phyloP scores from a whole-genome alignment of 1,284 basidiomycete genomes.

The Pholiota adiposa region DNA sequence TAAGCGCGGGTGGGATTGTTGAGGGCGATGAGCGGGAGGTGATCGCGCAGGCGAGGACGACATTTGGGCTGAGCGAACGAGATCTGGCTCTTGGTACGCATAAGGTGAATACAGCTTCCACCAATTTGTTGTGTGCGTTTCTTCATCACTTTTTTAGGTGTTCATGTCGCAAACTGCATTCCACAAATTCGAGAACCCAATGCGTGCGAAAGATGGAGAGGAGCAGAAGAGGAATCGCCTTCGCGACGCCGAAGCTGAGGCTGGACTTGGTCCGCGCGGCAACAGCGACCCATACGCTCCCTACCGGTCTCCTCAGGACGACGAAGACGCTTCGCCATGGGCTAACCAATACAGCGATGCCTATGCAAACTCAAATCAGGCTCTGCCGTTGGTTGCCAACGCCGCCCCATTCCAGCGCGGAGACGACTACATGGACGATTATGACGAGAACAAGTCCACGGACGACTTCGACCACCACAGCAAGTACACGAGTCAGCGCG shows the following conservation, averaged over 20 bases:
- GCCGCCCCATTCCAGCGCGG: slow-evolving; percentile 78
- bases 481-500: slow-evolving; percentile 73
- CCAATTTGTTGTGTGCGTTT: slow-evolving; percentile 16
- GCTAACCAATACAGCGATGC: slow-evolving; percentile 52
- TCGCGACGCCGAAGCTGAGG: slow-evolving; percentile 75
- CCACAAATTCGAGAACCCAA: slow-evolving; percentile 87
- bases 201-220: slow-evolving; percentile 83
- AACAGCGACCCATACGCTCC: slow-evolving; percentile 81
- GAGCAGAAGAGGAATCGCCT: slow-evolving; percentile 80
- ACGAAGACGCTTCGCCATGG: slow-evolving; percentile 48
- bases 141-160: slow-evolving; percentile 54
- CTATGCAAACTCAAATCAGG: slow-evolving; percentile 60
- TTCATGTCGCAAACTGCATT: slow-evolving; percentile 91
- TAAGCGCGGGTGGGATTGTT: slow-evolving; percentile 48
- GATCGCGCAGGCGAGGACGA: slow-evolving; percentile 63
- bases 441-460: slow-evolving; percentile 77
- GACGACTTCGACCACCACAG: slow-evolving; percentile 80
- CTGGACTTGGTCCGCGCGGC: slow-evolving; percentile 71
- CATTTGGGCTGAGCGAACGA: slow-evolving; percentile 68
- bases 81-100: slow-evolving; percentile 83
- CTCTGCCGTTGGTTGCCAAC: slow-evolving; percentile 77
- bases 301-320: slow-evolving; percentile 55
- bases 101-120: slow-evolving; percentile 56
- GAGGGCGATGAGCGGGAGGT: slow-evolving; percentile 59
- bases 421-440: slow-evolving; percentile 73